Percentiles rank a stretch among this genome's conserved stretches.
Evolutionary conservation across 768 basidiomycete species (phyloP).

Genomic region (Dentipellis fragilis): DNA sequence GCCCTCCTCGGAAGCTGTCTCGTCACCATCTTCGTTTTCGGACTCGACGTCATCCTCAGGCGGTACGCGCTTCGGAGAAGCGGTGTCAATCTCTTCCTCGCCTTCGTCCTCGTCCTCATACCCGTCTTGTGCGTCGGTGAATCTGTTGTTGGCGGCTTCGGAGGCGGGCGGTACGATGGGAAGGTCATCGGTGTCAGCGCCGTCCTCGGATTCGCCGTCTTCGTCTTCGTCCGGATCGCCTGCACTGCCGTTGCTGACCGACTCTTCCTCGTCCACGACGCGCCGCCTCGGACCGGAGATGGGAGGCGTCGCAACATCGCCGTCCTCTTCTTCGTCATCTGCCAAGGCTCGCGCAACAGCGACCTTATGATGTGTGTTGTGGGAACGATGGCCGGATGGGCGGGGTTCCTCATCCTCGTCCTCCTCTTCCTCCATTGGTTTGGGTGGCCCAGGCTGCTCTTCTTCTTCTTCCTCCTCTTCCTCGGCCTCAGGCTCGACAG

Average conservation of each 20-base stretch:
- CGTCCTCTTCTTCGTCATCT: conserved; percentile 8
- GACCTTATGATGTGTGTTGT: neutral
- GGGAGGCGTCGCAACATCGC: neutral
- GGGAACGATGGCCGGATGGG: neutral
- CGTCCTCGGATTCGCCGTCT: conserved; percentile 16
- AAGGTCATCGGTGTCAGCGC: conserved; percentile 29
- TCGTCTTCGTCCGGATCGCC: conserved; percentile 8
- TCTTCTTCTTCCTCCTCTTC: conserved; percentile 37
- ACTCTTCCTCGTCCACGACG: conserved; percentile 7
- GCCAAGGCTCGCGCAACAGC: neutral
- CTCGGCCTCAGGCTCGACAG: conserved; percentile 23
- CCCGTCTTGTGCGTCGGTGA: too few relatives aligned
- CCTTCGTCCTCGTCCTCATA: conserved; percentile 26
- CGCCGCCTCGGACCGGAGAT: neutral
- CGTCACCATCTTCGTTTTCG: conserved; percentile 8
- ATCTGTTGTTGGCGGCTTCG: conserved; percentile 7
- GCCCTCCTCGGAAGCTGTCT: conserved; percentile 18
- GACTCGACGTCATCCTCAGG: conserved; percentile 12
- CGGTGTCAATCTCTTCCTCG: conserved; percentile 13
- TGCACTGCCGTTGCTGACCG: conserved; percentile 8
- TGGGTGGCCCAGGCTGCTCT: conserved; percentile 9
- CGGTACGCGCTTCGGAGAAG: neutral
- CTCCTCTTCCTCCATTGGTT: conserved; percentile 16
- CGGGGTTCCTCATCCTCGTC: conserved; percentile 13
- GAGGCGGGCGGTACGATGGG: conserved; percentile 21